Evolutionary conservation across 805 yeast species (phyloP).

Genomic region (Wickerhamomyces chaumierensis): DNA sequence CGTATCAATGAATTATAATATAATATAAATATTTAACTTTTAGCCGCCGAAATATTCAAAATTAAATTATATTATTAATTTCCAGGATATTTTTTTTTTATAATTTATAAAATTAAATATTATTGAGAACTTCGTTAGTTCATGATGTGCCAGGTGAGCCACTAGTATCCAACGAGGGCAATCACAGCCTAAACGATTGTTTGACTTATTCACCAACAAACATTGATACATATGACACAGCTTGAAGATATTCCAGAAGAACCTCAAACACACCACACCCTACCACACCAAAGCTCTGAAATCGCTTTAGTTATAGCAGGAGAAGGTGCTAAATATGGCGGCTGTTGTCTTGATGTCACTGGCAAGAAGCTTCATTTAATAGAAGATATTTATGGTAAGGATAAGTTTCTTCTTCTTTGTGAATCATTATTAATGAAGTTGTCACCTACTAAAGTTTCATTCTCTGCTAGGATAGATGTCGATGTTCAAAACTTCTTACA

Average conservation of each 20-base stretch:
- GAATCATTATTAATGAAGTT: constrained; percentile 1
- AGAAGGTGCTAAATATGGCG: constrained; percentile 7
- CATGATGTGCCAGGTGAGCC: no score
- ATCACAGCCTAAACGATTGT: no score
- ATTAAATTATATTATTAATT: no score
- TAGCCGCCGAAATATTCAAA: no score
- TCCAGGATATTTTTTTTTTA: no score
- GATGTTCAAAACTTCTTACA: constrained; percentile 1
- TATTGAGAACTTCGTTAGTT: no score
- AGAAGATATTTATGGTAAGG: constrained; percentile 1
- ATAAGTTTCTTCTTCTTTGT: constrained; percentile 1
- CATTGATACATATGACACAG: no score
- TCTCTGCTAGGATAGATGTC: constrained; percentile 2
- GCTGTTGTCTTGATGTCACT: constrained; percentile 3
- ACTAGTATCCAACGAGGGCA: no score
- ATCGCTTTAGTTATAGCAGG: constrained; percentile 2
- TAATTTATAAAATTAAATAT: no score
- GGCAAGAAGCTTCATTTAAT: constrained; percentile 4
- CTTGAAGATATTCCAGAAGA: background rate
- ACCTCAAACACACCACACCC: background rate
- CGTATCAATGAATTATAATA: no score
- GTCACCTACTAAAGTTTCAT: constrained; percentile 3
- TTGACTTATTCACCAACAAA: no score
- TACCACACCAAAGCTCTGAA: background rate
- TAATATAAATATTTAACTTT: no score